Base-by-base conservation (phyloP, 345 rosid genomes). In the Boechera stricta region DNA sequence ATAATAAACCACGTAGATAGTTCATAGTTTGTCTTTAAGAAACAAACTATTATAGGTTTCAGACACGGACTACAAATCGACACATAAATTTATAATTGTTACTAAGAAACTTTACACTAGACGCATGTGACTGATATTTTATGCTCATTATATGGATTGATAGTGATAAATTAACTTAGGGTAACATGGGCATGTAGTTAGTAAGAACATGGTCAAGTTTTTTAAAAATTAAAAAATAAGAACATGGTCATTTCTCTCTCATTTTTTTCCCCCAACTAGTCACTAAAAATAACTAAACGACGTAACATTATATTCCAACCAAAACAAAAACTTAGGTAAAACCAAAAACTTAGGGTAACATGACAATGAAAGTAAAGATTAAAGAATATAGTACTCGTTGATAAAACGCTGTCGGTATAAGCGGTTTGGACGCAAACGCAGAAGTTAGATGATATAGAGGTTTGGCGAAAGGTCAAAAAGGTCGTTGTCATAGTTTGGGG, bases 351-450 rank as follows among this genome's bases (percentile, higher is more conserved):
- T 52, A 10, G 26, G 59, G 51, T 63, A 69, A 62, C 71, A 64
- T 63, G 72, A 18, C 66, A 64, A 47, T 44, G 38, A 28, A 64
- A 57, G 47, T 64, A 47, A 64, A 55, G 67, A 45, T 62, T 63
- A 45, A 13, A 61, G 32, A 8, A 24, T 52, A 10, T 24, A 52
- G 65, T 63, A 41, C 2, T 52, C 18, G 15, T 53, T 42, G 31
- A 61, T 44, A 53, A 69, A 71, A 76, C 26, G 63, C 18, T 60
- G 29, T 52, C 21, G 12, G 45, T 31, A 42, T 6, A 51, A 41
- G 41, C 49, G 71, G 51, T 35, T 70, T 53, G 51, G 60, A 54
- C 75, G 80, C 80, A 69, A 77, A 69, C 71, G 80, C 80, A 24
- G 31, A 61, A 33, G 32, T 36, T 41, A 15, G 18, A 68, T 6